These are phyloP conservation scores for Diphasiastrum complanatum DNA, from an alignment of 83 land plant species.

Conservation along the genomic window DNA sequence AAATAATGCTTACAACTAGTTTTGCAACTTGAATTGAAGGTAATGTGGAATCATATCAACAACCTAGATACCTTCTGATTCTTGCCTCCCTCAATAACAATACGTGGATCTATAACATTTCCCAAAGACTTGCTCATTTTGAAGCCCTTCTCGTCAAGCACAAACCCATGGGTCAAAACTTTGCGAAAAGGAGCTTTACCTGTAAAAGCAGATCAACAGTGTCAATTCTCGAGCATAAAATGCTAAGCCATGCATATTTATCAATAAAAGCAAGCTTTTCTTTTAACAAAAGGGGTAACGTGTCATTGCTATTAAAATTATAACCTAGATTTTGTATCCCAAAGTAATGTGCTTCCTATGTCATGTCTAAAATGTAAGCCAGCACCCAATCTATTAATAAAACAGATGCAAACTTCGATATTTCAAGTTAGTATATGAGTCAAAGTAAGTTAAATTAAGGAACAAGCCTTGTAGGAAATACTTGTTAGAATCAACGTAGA, in stretches of 20 bases:
- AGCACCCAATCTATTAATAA: no score
- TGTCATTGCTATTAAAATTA: no score
- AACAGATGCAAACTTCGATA: no score
- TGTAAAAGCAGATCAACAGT: conserved; percentile 36
- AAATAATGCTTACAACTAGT: background rate
- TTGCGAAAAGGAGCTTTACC: conserved; percentile 82
- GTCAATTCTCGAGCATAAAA: background rate
- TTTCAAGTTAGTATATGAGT: no score
- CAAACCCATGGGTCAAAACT: conserved; percentile 98
- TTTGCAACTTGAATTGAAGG: conserved; percentile 1
- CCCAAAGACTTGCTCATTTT: conserved; percentile 99
- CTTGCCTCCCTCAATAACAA: conserved; percentile 87
- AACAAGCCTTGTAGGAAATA: no score
- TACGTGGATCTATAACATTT: conserved; percentile 86
- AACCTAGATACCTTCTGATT: conserved; percentile 64
- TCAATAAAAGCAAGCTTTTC: background rate
- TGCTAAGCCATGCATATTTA: background rate
- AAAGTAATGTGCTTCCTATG: no score
- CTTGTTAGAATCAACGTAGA: no score
- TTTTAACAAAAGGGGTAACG: no score
- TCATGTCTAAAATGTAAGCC: no score
- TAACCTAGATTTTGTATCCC: no score
- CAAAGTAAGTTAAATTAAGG: no score
- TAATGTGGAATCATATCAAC: background rate
- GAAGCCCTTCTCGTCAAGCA: conserved; percentile 85